Percentiles rank a stretch among this genome's conserved stretches.
phyloP scores from a whole-genome alignment of 768 basidiomycete species.

The Sporobolomyces phaffii region DNA sequence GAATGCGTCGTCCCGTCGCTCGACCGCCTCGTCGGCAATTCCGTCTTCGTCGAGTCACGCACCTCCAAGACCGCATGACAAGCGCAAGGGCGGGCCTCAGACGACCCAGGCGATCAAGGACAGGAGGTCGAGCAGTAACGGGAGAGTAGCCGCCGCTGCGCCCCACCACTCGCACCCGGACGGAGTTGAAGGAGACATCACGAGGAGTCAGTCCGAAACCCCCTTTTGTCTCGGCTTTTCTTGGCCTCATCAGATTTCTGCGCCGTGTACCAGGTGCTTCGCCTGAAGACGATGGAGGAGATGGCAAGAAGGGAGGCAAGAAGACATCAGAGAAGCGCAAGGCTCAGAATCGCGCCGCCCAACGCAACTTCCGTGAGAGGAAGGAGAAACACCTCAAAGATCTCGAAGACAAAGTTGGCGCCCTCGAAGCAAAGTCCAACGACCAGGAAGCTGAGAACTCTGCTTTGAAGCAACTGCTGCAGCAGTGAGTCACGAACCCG shows the following conservation, averaged over 20 bases:
- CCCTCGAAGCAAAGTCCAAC: conserved; percentile 19
- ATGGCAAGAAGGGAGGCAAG: conserved; percentile 20
- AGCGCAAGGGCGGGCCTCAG: conserved; percentile 6
- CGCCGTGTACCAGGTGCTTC: conserved; percentile 9
- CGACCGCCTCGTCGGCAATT: neutral
- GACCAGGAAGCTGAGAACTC: conserved; percentile 24
- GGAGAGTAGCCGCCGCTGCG: neutral
- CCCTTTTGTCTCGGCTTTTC: neutral
- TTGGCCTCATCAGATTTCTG: neutral
- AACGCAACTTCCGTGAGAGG: conserved; percentile 92
- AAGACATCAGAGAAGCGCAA: conserved; percentile 59
- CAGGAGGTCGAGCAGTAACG: neutral
- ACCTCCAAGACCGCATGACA: conserved; percentile 1
- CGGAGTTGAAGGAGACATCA: conserved; percentile 18
- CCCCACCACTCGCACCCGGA: conserved; percentile 17
- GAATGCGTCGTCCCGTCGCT: neutral
- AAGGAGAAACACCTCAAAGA: conserved; percentile 82
- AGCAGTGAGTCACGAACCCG: conserved; percentile 24
- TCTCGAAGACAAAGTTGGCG: conserved; percentile 33
- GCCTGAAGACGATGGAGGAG: conserved; percentile 11
- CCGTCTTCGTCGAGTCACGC: neutral
- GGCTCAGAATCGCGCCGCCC: conserved; percentile 94
- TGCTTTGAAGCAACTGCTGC: conserved; percentile 35
- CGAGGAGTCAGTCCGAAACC: conserved; percentile 11
- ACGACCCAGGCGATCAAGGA: conserved; percentile 27